Evolutionary conservation across 768 basidiomycete genomes (phyloP), one percentile per base, ranked within the genome.

Genomic region (Butyriboletus loyo): DNA sequence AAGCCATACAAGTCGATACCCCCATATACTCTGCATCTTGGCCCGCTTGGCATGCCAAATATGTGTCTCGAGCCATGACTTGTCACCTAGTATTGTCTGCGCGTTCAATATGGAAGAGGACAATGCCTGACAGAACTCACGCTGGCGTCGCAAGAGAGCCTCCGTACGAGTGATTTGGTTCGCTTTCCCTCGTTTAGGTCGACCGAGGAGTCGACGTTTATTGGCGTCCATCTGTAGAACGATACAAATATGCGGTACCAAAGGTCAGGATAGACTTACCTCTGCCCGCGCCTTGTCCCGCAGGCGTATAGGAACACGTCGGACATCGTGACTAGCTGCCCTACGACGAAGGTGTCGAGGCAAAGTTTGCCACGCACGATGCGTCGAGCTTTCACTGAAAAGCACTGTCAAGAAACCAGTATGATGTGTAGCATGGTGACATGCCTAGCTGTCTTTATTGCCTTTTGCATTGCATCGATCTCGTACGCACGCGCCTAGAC

Each of bases 31-130:
- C 59, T 86, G 80, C 96, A 98, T 98, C 55, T 87, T 84, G 85
- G 96, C 96, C 7, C 97, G 83, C 70, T 98, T 98, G 1, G 94
- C 90, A 62, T 98, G 96, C 92, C 94, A 98, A 19, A 98, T 71
- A 67, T 99, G 97, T 6, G 94, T 96, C 66, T 96, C 92, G 0
- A 99, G 82, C 96, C 96, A 98, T 13, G 79, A 74, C 68, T 98
- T 98, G 57, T 89, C 79, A 28, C 76, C 95, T 97, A 57, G 2
- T 37, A 44, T 37, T 25, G 34, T 44, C 47, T 38, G 17, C 41
- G 17, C 45, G 19, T 28, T 25, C 10, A 15, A 39, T 7, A 30
- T 15, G 7, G 9, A 43, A 39, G 5, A 34, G 13, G 31, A 30
- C 8, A 3, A 9, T 4, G 11, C 48, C 71, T 1, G 27, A 40